Evolutionary conservation across 257 asterid species (phyloP), one percentile per base, ranked within the genome.

Genomic region (Scutellaria baicalensis): DNA sequence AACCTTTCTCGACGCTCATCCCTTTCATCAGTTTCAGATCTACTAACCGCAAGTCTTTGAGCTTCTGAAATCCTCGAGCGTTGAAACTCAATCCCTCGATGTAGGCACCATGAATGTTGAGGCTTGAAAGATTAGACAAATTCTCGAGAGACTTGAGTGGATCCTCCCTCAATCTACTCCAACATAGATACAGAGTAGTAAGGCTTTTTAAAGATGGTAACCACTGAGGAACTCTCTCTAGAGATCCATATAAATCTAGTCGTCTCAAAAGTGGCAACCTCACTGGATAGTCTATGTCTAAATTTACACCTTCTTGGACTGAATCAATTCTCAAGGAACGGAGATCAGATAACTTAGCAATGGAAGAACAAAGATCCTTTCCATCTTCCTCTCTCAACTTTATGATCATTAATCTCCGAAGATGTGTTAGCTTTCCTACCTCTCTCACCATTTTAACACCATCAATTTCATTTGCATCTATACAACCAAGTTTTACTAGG

Each of bases 381-480:
- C 82, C 80, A 49, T 82, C 81, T 69, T 59, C 73, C 16, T 71
- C 75, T 72, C 68, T 75, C 1, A 82, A 7, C 21, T 68, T 77
- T 6, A 68, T 43, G 8, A 81, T 48, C 31, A 62, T 39, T 9
- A 81, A 59, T 18, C 16, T 20, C 52, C 70, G 68, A 10, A 81
- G 48, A 18, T 66, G 61, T 6, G 74, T 67, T 8, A 78, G 77
- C 39, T 67, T 71, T 9, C 85, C 77, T 21, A 75, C 59, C 61
- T 75, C 78, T 66, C 49, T 40, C 64, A 79, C 70, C 18, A 27
- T 61, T 9, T 55, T 42, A 9, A 17, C 17, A 23, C 43, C 63
- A 7, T 8, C 58, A 33, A 14, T 38, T 70, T 59, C 59, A 47
- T 47, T 27, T n/a, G 59, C 80, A 11, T 74, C 78, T 42, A 73